phyloP scores from a whole-genome alignment of 2,329 filamentous ascomycete species.

The Cladosporium sp. region DNA sequence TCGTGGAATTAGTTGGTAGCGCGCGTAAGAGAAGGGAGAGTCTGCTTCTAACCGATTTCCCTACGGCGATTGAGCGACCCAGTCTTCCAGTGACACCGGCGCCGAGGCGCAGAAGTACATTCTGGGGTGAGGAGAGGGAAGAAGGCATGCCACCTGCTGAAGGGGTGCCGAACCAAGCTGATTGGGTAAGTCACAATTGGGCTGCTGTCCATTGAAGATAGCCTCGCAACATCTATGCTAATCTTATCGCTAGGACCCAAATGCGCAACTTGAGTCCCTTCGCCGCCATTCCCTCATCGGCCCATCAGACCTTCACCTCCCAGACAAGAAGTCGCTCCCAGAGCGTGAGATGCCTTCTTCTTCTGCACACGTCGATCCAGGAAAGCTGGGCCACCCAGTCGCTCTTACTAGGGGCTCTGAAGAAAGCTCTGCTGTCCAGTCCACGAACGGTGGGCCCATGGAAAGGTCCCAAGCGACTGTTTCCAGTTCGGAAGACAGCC shows the following conservation, averaged over 20 bases:
- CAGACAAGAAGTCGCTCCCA: constrained; percentile 21
- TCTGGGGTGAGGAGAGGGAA: constrained; percentile 60
- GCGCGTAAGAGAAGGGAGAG: constrained; percentile 45
- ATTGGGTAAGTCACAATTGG: constrained; percentile 84
- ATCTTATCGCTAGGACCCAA: constrained; percentile 38
- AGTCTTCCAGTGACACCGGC: constrained; percentile 89
- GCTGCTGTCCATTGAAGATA: constrained; percentile 22
- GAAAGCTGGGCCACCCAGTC: constrained; percentile 1
- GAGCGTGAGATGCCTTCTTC: constrained; percentile 30
- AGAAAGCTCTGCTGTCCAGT: neutral
- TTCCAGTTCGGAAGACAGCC: neutral
- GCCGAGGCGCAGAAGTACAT: constrained; percentile 64
- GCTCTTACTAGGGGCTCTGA: constrained; percentile 8
- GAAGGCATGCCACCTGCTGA: constrained; percentile 67
- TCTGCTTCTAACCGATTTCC: constrained; percentile 80
- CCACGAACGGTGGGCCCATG: neutral
- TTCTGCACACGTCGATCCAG: constrained; percentile 15
- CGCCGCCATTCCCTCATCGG: constrained; percentile 40
- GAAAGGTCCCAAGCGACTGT: neutral
- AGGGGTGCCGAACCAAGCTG: constrained; percentile 79
- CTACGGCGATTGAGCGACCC: constrained; percentile 73
- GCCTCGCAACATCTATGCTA: neutral
- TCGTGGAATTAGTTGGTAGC: constrained; percentile 25
- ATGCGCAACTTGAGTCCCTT: constrained; percentile 43
- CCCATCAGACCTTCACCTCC: constrained; percentile 27